phyloP scores from a whole-genome alignment of 208 protist species.

The Trypanosoma melophagium region DNA sequence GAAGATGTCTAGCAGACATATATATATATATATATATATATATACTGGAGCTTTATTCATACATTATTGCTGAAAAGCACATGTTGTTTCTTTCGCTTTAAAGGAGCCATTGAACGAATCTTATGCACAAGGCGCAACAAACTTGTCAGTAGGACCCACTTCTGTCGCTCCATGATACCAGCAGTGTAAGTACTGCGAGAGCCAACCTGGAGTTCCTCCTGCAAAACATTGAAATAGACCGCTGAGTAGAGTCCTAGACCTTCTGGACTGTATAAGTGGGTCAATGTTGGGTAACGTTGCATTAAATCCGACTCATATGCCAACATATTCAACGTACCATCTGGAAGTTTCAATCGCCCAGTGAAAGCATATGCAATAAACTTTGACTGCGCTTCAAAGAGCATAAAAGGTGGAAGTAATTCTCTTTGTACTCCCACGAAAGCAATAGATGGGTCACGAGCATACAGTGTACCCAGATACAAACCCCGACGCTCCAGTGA shows the following conservation, averaged over 20 bases:
- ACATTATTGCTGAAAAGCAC: conserved; percentile 89
- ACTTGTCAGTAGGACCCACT: conserved; percentile 65
- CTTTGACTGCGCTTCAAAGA: conserved; percentile 85
- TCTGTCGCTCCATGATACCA: conserved; percentile 56
- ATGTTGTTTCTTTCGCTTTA: conserved; percentile 86
- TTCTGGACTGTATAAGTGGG: conserved; percentile 37
- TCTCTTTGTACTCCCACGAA: conserved; percentile 79
- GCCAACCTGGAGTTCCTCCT: conserved; percentile 70
- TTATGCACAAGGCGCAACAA: conserved; percentile 75
- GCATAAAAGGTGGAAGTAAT: conserved; percentile 76
- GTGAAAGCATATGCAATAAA: conserved; percentile 84
- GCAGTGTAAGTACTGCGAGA: conserved; percentile 77
- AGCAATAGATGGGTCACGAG: conserved; percentile 58
- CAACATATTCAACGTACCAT: conserved; percentile 25
- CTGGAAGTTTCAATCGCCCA: conserved; percentile 52
- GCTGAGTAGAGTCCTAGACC: conserved; percentile 76
- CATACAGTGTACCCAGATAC: conserved; percentile 77
- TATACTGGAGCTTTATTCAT: conserved; percentile 18
- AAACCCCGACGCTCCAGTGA: conserved; percentile 36
- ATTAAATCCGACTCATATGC: conserved; percentile 43
- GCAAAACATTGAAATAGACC: conserved; percentile 84
- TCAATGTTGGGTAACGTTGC: conserved; percentile 33
- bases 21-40: background rate
- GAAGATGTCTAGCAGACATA: no score
- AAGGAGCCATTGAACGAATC: conserved; percentile 71